Evolutionary conservation across 805 yeast genomes (phyloP), one percentile per base, ranked within the genome.

Genomic region (Schizosaccharomyces lindneri): DNA sequence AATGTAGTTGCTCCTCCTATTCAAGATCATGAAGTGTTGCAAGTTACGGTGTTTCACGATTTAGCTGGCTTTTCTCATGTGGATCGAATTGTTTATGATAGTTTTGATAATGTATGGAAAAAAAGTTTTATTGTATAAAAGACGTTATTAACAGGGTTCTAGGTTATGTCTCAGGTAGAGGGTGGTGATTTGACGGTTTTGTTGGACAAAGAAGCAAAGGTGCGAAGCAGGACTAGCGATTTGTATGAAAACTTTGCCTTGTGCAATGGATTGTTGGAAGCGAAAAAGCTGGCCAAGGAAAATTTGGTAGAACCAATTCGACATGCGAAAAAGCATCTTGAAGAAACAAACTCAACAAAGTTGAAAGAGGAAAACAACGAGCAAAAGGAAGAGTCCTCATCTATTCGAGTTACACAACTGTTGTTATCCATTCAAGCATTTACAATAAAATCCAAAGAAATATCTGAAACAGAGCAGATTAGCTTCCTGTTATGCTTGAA

Each of bases 211-310:
- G 63, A 65, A 66, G 48, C 64, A 65, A 19, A 66, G 65, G 48
- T 36, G 13, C 63, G 69, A 65, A 55, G 66, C 61, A 31, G 31
- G 9, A 46, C 51, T 11, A 11, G 24, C 19, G 55, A 43, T n/a
- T n/a, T 31, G 17, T 69, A 69, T 63, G 75, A 78, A 39, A 79
- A 79, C 60, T 77, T 90, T 67, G 83, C 84, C 64, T 70, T 85
- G 66, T 87, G 88, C 69, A 73, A 77, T 24, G 97, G 97, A 65
- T 67, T 81, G 0, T 78, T 81, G 55, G 95, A 87, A 70, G 97
- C 93, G 15, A 94, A 85, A 67, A 90, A 93, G 70, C 78, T 93
- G 63, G 84, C 94, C 51, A 77, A 80, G 67, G 97, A 97, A 3
- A 89, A 87, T 68, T 76, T 90, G 66, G 95, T 87, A 39, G 80